A percentile compares a stretch with the other conserved stretches of the same genome.
Evolutionary conservation across 345 rosid species (phyloP).

Genomic region (Angophora floribunda): DNA sequence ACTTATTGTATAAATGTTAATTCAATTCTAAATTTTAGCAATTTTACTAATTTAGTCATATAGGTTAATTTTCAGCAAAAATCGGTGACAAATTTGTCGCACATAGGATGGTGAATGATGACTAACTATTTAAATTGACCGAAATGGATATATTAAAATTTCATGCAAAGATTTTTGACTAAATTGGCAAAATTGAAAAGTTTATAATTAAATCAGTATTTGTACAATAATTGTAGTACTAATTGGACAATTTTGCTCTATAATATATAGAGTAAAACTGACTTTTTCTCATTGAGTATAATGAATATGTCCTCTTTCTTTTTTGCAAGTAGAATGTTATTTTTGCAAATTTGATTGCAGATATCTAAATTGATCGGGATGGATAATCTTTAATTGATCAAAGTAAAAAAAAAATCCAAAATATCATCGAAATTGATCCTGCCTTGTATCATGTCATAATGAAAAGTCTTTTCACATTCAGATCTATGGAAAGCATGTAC

Average conservation of each 20-base stretch:
- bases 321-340: background rate
- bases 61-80: background rate
- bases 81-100: background rate
- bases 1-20: background rate
- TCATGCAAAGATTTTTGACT: rapidly evolving
- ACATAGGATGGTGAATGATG: background rate
- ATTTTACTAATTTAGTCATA: background rate
- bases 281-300: background rate
- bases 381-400: background rate
- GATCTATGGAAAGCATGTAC: background rate
- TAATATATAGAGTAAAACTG: background rate
- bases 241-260: background rate
- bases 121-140: background rate
- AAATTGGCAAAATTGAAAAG: background rate
- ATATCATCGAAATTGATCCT: background rate
- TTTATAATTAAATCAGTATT: background rate
- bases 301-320: background rate
- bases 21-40: no score
- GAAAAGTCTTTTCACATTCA: background rate
- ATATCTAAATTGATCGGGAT: background rate
- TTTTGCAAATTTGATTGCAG: background rate
- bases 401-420: background rate
- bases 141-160: background rate
- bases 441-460: background rate
- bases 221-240: background rate